Percentiles rank a stretch among this genome's conserved stretches.
These are phyloP conservation scores for Pilasporangium apinafurcum DNA, from an alignment of 352 stramenopile species.

Conservation along the genomic window DNA sequence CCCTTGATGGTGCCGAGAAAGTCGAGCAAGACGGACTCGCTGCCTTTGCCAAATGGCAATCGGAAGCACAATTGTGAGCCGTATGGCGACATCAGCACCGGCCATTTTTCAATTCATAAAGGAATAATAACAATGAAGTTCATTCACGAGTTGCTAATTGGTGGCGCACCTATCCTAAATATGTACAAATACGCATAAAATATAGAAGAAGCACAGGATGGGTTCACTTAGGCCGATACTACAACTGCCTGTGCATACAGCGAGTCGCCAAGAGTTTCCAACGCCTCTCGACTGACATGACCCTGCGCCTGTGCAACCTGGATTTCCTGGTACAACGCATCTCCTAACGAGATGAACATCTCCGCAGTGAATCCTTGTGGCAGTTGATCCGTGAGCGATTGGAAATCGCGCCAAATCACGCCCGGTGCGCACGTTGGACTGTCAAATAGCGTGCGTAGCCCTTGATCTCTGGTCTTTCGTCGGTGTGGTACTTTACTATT, in stretches of 20 bases:
- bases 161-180: too few species aligned
- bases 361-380: conserved; percentile 63
- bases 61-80: conserved; percentile 1
- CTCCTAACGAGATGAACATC: conserved; percentile 65
- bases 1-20: conserved; percentile 55
- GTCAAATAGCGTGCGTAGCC: conserved; percentile 41
- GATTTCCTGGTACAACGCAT: conserved; percentile 70
- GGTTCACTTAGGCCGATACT: conserved; percentile 36
- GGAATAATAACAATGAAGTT: background rate
- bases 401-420: conserved; percentile 45
- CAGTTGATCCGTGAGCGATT: conserved; percentile 36
- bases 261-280: conserved; percentile 43
- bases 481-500: conserved; percentile 1
- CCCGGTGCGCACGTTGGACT: conserved; percentile 18
- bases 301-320: conserved; percentile 29
- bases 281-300: conserved; percentile 36
- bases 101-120: too few species aligned
- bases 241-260: conserved; percentile 48
- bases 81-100: background rate
- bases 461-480: conserved; percentile 24
- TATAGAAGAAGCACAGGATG: too few species aligned
- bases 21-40: conserved; percentile 46
- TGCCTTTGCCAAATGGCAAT: conserved; percentile 36
- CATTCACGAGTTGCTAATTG: background rate
- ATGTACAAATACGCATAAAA: too few species aligned